Percentiles rank a stretch among this genome's conserved stretches.
Evolutionary conservation across 2,329 filamentous ascomycete genomes (phyloP).

Genomic region (Colletotrichum chrysophilum): DNA sequence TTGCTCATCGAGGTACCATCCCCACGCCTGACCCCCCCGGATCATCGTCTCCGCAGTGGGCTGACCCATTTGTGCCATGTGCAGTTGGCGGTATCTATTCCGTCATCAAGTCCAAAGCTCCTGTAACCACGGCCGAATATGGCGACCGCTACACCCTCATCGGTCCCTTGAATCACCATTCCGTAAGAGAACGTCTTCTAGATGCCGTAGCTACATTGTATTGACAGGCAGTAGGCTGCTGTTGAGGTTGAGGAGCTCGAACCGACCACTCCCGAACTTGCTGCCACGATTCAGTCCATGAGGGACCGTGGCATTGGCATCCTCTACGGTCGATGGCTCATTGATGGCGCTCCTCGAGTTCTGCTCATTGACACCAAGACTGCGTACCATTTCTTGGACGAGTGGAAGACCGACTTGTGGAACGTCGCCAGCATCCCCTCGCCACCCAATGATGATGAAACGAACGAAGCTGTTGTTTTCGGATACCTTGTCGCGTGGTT

Average conservation of each 20-base stretch:
- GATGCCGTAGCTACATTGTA: background rate
- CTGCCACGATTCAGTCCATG: constrained; percentile 89
- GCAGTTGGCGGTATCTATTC: constrained; percentile 98
- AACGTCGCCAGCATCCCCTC: constrained; percentile 92
- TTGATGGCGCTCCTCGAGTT: constrained; percentile 93
- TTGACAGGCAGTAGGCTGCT: constrained; percentile 69
- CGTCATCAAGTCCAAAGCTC: constrained; percentile 97
- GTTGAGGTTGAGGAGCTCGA: constrained; percentile 96
- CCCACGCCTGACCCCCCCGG: background rate
- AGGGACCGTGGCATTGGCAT: constrained; percentile 87
- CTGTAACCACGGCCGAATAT: constrained; percentile 98
- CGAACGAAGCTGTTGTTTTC: constrained; percentile 96
- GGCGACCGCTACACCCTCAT: constrained; percentile 95
- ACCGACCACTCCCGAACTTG: constrained; percentile 79
- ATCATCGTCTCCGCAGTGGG: constrained; percentile 15
- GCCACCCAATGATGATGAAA: constrained; percentile 89
- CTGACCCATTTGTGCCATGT: constrained; percentile 26
- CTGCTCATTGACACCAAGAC: constrained; percentile 95
- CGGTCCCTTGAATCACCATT: constrained; percentile 89
- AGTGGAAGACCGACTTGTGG: constrained; percentile 98
- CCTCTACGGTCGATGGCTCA: constrained; percentile 95
- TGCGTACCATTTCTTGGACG: constrained; percentile 87
- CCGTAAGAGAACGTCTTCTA: constrained; percentile 60
- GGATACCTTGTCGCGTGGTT: constrained; percentile 98
- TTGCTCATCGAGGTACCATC: constrained; percentile 86